A percentile compares a stretch with the other conserved stretches of the same genome.
phyloP scores from a whole-genome alignment of 225 moss, liverwort and hornwort genomes.

The Thuidium tamariscinum region DNA sequence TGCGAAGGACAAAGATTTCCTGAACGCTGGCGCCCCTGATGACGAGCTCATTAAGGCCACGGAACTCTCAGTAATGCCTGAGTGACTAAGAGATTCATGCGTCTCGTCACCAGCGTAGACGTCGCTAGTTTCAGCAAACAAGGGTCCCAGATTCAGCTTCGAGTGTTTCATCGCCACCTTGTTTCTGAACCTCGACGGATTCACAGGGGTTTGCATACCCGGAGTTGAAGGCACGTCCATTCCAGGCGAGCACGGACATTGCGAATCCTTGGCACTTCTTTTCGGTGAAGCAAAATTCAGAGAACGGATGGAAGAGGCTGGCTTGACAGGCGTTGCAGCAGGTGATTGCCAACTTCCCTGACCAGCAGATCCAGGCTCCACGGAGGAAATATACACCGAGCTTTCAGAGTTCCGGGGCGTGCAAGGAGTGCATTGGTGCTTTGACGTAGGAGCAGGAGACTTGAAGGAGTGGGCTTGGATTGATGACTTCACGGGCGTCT shows the following conservation, averaged over 20 bases:
- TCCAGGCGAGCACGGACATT: constrained; percentile 19
- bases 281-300: constrained; percentile 36
- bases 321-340: constrained; percentile 23
- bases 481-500: constrained; percentile 22
- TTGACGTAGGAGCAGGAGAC: constrained; percentile 10
- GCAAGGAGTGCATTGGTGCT: constrained; percentile 3
- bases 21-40: background rate
- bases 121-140: constrained; percentile 14
- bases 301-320: constrained; percentile 25
- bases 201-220: constrained; percentile 13
- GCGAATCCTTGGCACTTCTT: background rate
- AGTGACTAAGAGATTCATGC: background rate
- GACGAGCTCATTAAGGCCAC: background rate
- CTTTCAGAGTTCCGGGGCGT: constrained; percentile 12
- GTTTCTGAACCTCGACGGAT: constrained; percentile 14
- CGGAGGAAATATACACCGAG: background rate
- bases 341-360: constrained; percentile 2
- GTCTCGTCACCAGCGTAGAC: background rate
- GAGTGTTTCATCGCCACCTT: constrained; percentile 19
- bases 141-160: constrained; percentile 26
- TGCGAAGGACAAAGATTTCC: constrained; percentile 17
- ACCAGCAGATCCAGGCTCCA: constrained; percentile 1
- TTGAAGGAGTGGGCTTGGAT: background rate
- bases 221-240: constrained; percentile 23
- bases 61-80: background rate